Evolutionary conservation across 1,284 basidiomycete genomes (phyloP).

Genomic region (Erythrobasidium hasegawianum): DNA sequence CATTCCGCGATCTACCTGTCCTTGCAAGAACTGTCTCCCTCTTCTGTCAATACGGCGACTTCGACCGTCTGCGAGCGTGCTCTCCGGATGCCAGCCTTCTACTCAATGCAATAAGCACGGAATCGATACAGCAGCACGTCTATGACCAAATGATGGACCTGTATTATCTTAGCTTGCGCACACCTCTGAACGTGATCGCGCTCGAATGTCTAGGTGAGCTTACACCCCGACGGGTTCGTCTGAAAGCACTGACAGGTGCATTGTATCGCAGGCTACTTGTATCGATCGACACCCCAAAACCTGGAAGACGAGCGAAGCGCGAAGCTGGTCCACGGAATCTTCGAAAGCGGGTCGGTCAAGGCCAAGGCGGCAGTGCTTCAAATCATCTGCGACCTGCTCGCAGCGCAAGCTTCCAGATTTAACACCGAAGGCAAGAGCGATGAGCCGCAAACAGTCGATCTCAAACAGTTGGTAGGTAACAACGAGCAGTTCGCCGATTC

Average conservation of each 20-base stretch:
- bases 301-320: constrained; percentile 75
- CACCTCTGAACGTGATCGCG: constrained; percentile 60
- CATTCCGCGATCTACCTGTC: constrained; percentile 49
- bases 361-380: constrained; percentile 69
- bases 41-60: constrained; percentile 80
- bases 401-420: constrained; percentile 73
- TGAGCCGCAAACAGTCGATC: constrained; percentile 57
- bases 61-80: constrained; percentile 68
- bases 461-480: constrained; percentile 90
- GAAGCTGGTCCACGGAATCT: constrained; percentile 83
- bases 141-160: constrained; percentile 67
- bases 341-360: constrained; percentile 61
- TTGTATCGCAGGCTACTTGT: constrained; percentile 67
- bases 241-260: neutral
- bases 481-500: constrained; percentile 92
- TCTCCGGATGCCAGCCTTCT: constrained; percentile 53
- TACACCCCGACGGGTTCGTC: neutral
- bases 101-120: constrained; percentile 62
- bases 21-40: constrained; percentile 77
- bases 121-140: constrained; percentile 73
- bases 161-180: constrained; percentile 61
- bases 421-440: constrained; percentile 54
- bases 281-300: constrained; percentile 82
- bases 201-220: constrained; percentile 65
- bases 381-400: constrained; percentile 84